These are phyloP conservation scores for Fusarium kyushuense DNA, from an alignment of 2,329 filamentous ascomycete genomes.

Conservation along the genomic window DNA sequence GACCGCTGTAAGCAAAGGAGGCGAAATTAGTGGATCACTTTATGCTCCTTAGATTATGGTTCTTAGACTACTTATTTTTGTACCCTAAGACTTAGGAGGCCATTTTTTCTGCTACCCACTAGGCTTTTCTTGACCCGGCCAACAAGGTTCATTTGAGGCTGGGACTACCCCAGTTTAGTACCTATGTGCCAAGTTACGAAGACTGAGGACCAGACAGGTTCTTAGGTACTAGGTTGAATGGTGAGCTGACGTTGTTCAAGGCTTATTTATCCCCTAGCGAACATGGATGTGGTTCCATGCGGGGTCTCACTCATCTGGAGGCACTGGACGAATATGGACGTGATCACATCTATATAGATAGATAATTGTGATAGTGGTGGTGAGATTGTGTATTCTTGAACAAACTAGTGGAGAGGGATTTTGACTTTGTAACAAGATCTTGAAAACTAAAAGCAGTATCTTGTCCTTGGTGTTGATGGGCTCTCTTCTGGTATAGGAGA, in stretches of 20 bases:
- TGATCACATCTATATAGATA: neutral
- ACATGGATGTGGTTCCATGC: conserved; percentile 1
- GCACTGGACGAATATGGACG: neutral
- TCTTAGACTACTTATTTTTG: too few species aligned
- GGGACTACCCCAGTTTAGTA: neutral
- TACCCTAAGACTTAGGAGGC: too few species aligned
- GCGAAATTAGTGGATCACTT: too few species aligned
- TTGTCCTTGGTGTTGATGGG: neutral
- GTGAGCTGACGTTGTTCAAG: conserved; percentile 13
- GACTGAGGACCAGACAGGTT: too few species aligned
- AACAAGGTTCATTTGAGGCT: conserved; percentile 5
- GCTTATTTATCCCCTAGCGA: conserved; percentile 2
- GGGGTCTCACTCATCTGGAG: conserved; percentile 1
- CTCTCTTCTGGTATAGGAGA: neutral
- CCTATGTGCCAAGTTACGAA: too few species aligned
- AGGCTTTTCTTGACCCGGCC: neutral
- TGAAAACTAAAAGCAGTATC: neutral
- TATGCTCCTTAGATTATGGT: too few species aligned
- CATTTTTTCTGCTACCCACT: too few species aligned
- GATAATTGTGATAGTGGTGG: neutral
- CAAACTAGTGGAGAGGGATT: neutral
- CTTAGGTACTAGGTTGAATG: too few species aligned
- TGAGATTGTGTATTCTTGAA: conserved; percentile 1
- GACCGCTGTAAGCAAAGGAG: too few species aligned
- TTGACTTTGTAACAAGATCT: neutral